These are phyloP conservation scores for Talaromyces marneffei DNA, from an alignment of 2,329 filamentous ascomycete species.

Conservation along the genomic window DNA sequence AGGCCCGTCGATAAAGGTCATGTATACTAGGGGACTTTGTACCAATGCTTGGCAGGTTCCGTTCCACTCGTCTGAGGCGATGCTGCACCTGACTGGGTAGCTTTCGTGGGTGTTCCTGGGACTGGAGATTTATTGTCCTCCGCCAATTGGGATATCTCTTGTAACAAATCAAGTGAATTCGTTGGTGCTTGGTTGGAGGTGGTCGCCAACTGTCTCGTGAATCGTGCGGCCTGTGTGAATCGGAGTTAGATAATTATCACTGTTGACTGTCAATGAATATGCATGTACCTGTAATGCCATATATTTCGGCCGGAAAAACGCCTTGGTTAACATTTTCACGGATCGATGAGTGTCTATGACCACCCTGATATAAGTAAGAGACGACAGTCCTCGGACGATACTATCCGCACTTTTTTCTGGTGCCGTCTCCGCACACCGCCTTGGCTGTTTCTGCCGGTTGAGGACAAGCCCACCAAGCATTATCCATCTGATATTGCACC, in stretches of 20 bases:
- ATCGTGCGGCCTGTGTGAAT: constrained; percentile 6
- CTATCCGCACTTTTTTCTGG: constrained; percentile 2
- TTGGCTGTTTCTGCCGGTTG: constrained; percentile 4
- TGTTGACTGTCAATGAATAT: neutral
- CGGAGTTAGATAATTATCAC: neutral
- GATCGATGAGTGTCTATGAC: constrained; percentile 12
- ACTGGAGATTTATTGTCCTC: neutral
- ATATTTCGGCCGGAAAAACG: constrained; percentile 1
- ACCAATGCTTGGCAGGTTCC: constrained; percentile 11
- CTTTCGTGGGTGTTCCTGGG: neutral
- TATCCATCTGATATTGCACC: neutral
- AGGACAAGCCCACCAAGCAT: constrained; percentile 7
- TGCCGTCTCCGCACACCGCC: constrained; percentile 11
- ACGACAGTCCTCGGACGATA: neutral
- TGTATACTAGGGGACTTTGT: neutral
- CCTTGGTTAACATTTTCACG: constrained; percentile 9
- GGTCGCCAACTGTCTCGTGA: constrained; percentile 11
- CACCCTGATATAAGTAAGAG: neutral
- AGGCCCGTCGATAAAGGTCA: neutral
- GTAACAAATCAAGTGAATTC: neutral
- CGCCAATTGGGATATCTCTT: neutral
- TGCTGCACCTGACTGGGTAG: neutral
- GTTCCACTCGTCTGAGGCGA: neutral
- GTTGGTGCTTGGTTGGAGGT: constrained; percentile 7
- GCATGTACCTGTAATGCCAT: constrained; percentile 8